Evolutionary conservation across 2,329 filamentous ascomycete genomes (phyloP).

Genomic region (Cladophialophora psammophila): DNA sequence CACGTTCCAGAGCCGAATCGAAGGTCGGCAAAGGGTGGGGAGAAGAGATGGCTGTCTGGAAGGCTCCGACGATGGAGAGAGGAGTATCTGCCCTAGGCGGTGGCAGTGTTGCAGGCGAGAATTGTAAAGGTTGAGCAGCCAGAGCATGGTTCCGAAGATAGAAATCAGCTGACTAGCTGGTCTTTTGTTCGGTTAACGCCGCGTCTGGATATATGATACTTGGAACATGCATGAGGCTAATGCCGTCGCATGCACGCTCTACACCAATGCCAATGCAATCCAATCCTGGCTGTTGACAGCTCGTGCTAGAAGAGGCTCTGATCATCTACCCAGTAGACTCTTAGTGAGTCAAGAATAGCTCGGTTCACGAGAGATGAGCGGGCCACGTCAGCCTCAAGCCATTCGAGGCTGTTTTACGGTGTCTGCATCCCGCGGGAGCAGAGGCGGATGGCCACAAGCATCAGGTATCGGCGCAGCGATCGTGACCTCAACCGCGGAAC

Average conservation of each 20-base stretch:
- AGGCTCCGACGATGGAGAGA: not conserved
- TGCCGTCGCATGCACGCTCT: conserved; percentile 16
- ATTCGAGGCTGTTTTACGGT: not conserved
- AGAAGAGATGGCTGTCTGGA: not conserved
- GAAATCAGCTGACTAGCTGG: conserved; percentile 22
- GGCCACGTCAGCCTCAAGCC: conserved; percentile 25
- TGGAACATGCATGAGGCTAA: conserved; percentile 29
- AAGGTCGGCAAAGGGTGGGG: conserved; percentile 12
- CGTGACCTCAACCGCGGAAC: conserved; percentile 18
- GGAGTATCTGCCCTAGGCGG: not conserved
- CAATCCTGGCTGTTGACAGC: not conserved
- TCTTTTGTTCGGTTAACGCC: conserved; percentile 14
- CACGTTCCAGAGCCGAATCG: conserved; percentile 16
- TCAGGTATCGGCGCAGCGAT: conserved; percentile 14
- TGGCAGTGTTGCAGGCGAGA: conserved; percentile 21
- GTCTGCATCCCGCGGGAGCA: not conserved
- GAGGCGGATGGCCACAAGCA: conserved; percentile 14
- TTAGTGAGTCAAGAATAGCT: conserved; percentile 24
- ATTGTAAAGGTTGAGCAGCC: not conserved
- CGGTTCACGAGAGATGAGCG: conserved; percentile 10
- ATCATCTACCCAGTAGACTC: conserved; percentile 19
- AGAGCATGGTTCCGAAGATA: conserved; percentile 4
- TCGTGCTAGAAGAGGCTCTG: conserved; percentile 1
- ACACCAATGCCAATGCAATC: conserved; percentile 9
- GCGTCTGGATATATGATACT: not conserved